Evolutionary conservation across 208 protist species (phyloP), one percentile per base, ranked within the genome.

Genomic region (Leishmania major): DNA sequence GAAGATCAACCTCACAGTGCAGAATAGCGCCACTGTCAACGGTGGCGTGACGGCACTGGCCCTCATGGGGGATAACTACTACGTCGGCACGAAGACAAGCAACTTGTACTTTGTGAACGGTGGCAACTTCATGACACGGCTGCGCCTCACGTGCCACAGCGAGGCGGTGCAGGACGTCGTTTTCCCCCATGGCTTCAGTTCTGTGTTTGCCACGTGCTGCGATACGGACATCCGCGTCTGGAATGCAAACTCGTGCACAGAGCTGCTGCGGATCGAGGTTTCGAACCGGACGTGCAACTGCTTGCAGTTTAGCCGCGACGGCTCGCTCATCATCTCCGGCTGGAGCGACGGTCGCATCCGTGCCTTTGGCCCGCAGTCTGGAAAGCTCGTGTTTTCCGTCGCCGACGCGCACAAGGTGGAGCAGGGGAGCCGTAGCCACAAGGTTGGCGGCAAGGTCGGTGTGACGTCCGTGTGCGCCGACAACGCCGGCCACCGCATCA

Each of bases 261-360:
- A 99, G 92, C 94, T 99, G 28, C 90, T 99, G 25, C 95, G 98
- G 74, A 98, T 99, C 86, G 91, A 98, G 80, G 97, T 99, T 76
- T 67, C 91, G 25, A 96, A 97, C 74, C 87, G 97, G 17, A 87
- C 89, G 77, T 99, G 97, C 89, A 98, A 99, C 88, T 98, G 96
- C 84, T 75, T 99, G 64, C 88, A 90, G 84, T 99, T 99, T 84
- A 95, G 92, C 77, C 89, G 84, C 59, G 95, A 98, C 89, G 98
- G 98, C 82, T 96, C 89, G 51, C 87, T 96, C 71, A 99, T 99
- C 86, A 91, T 96, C 64, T 97, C 96, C 66, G 95, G 97, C 49
- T 99, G 97, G 97, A 97, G 89, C 88, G 98, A 99, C 86, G 98
- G 98, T 49, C 98, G 98, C 82, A 90, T 99, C 55, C 96, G 98